Base-by-base conservation (phyloP, 2,329 filamentous ascomycete species). In the Emmonsiellopsis sp. region DNA sequence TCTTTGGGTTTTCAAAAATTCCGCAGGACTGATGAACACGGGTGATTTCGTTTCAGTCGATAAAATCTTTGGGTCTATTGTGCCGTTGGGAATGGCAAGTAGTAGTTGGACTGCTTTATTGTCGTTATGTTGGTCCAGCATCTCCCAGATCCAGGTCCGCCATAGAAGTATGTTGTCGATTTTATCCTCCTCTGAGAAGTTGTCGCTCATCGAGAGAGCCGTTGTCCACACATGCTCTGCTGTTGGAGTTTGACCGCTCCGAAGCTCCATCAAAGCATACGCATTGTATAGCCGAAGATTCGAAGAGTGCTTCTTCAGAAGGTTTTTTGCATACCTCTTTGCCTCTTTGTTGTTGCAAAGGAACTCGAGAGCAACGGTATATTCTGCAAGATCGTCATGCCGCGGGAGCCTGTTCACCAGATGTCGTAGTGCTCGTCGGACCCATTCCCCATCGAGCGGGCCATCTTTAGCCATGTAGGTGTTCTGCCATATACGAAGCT, bases 201-300 rank as follows among this genome's bases (percentile, higher is more conserved):
- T 69, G n/a, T 64, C 63, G 52, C 71, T 75, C 76, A 84, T 80
- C 2, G 73, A 73, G n/a, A 89, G 73, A 1, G 88, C 84, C 1
- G 85, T 85, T 1, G 76, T 67, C 61, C 92, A 79, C 0, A 93
- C 83, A 50, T 81, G 82, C 20, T 76, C 71, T 4, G 86, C 84
- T 46, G 81, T 73, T 0, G 80, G 75, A 1, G 65, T 59, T 26
- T 85, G 84, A 0, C 77, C 80, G 32, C 77, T 78, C 1, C 74
- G 73, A 59, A 71, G 76, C 67, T 95, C 88, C 3, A 89, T 81
- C 11, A 89, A 70, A 0, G 86, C 88, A 63, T 92, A 95, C 0
- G 84, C 82, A 59, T 89, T 86, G 69, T 94, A 96, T 0, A 96
- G 73, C 11, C 76, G 73, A 2, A 87, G 66, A 60, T 82, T 85